Percentiles rank a stretch among this genome's conserved stretches.
phyloP scores from a whole-genome alignment of 2,329 filamentous ascomycete genomes.

The Fonsecaea multimorphosa region DNA sequence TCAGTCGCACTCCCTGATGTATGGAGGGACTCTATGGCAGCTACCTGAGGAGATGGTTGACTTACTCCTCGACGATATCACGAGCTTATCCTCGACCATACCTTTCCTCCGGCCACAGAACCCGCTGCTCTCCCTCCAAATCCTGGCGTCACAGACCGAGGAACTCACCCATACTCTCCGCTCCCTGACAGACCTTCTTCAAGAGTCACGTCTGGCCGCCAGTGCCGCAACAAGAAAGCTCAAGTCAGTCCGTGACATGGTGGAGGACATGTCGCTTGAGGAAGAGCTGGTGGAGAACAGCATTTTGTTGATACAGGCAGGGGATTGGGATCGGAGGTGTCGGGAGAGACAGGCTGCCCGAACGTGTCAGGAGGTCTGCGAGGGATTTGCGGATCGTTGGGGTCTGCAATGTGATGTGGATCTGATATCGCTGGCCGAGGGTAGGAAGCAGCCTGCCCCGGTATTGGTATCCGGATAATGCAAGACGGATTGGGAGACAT shows the following conservation, averaged over 20 bases:
- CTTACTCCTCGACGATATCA: slow-evolving; percentile 62
- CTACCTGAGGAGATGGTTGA: slow-evolving; percentile 62
- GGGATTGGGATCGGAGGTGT: slow-evolving; percentile 81
- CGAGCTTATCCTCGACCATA: slow-evolving; percentile 58
- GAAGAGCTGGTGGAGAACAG: slow-evolving; percentile 83
- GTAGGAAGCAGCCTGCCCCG: slow-evolving; percentile 4
- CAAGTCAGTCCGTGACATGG: slow-evolving; percentile 80
- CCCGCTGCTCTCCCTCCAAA: slow-evolving; percentile 69
- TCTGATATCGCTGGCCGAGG: slow-evolving; percentile 16
- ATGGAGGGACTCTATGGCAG: slow-evolving; percentile 48
- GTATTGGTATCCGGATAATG: slow-evolving; percentile 7
- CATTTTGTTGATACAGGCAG: slow-evolving; percentile 77
- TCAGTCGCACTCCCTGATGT: slow-evolving; percentile 63
- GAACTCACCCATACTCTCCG: slow-evolving; percentile 81
- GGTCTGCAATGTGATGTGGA: slow-evolving; percentile 34
- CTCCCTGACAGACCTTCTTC: slow-evolving; percentile 85
- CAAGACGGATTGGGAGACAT: neutral
- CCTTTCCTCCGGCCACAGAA: slow-evolving; percentile 54
- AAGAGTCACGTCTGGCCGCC: slow-evolving; percentile 91
- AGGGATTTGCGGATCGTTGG: slow-evolving; percentile 73
- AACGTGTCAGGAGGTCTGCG: slow-evolving; percentile 85
- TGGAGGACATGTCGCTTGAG: slow-evolving; percentile 83
- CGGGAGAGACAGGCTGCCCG: slow-evolving; percentile 78
- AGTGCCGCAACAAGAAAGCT: slow-evolving; percentile 79
- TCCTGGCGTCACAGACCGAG: slow-evolving; percentile 71